phyloP scores from a whole-genome alignment of 495 filamentous ascomycete genomes.

The Penicillium samsonianum region DNA sequence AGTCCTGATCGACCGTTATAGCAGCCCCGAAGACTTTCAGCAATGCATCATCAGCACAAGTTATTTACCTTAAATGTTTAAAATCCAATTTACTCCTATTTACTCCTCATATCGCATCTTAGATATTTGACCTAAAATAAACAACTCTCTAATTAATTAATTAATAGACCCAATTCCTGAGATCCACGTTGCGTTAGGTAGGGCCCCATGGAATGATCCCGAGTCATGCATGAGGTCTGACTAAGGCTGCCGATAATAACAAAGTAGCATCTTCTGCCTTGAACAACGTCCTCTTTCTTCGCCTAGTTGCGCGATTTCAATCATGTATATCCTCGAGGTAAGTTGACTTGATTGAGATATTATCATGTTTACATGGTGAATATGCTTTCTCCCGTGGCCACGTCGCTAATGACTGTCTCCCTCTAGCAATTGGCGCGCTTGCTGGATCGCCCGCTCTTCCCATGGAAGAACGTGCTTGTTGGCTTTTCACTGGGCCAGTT shows the following conservation, averaged over 20 bases:
- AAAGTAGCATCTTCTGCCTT: conserved; percentile 30
- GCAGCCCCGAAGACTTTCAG: not conserved
- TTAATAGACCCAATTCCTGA: not conserved
- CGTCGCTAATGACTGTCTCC: conserved; percentile 16
- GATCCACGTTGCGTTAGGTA: not conserved
- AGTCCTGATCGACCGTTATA: not conserved
- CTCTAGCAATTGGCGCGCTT: conserved; percentile 77
- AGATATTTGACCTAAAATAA: not conserved
- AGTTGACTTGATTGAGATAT: conserved; percentile 16
- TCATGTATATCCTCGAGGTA: conserved; percentile 51
- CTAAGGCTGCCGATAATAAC: conserved; percentile 34
- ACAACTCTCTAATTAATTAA: not conserved
- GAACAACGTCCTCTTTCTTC: conserved; percentile 15
- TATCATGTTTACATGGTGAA: not conserved
- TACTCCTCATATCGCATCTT: not conserved
- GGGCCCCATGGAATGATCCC: not conserved
- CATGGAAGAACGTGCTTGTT: conserved; percentile 95
- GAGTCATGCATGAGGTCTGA: conserved; percentile 21
- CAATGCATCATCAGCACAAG: not conserved
- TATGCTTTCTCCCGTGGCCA: not conserved
- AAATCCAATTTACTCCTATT: not conserved
- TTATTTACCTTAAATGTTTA: not conserved
- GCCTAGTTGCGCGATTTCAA: conserved; percentile 28
- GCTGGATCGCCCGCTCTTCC: conserved; percentile 89
- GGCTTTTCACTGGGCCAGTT: conserved; percentile 90